Evolutionary conservation across 208 protist genomes (phyloP).

Genomic region (Crithidia expoeki): DNA sequence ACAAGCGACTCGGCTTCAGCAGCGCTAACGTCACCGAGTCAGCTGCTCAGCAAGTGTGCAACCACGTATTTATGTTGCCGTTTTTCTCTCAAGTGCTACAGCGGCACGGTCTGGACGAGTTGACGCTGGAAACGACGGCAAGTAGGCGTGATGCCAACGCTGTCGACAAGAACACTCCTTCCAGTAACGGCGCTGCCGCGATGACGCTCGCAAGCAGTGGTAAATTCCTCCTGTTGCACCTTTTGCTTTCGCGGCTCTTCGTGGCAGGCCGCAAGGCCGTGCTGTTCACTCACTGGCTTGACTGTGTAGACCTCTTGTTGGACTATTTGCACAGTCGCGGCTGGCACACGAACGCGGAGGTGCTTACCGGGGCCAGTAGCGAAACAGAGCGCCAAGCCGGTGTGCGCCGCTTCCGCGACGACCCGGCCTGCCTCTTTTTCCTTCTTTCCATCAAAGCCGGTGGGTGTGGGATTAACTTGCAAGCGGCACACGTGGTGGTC

Average conservation of each 20-base stretch:
- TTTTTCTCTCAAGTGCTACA: slow-evolving; percentile 49
- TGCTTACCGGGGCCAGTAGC: slow-evolving; percentile 73
- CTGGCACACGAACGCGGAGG: slow-evolving; percentile 39
- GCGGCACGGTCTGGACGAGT: slow-evolving; percentile 24
- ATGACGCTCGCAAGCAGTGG: slow-evolving; percentile 72
- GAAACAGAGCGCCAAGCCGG: slow-evolving; percentile 59
- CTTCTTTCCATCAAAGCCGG: slow-evolving; percentile 96
- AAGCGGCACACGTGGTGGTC: slow-evolving; percentile 96
- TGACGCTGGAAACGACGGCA: neutral
- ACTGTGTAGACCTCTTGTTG: slow-evolving; percentile 94
- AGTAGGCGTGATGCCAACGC: slow-evolving; percentile 12
- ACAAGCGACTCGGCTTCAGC: slow-evolving; percentile 34
- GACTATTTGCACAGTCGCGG: slow-evolving; percentile 80
- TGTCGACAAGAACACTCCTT: slow-evolving; percentile 46
- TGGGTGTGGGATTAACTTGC: slow-evolving; percentile 97
- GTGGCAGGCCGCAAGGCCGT: slow-evolving; percentile 81
- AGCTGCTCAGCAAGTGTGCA: slow-evolving; percentile 60
- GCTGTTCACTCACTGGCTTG: slow-evolving; percentile 98
- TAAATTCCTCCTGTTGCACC: slow-evolving; percentile 93
- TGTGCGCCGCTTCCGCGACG: slow-evolving; percentile 91
- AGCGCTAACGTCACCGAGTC: slow-evolving; percentile 47
- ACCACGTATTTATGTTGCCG: slow-evolving; percentile 60
- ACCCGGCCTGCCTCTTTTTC: slow-evolving; percentile 91
- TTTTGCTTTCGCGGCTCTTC: slow-evolving; percentile 67
- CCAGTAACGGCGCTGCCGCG: no score